Percentiles rank a stretch among this genome's conserved stretches.
Evolutionary conservation across 2,329 filamentous ascomycete species (phyloP).

Genomic region (Sarocladiaceae sp.): DNA sequence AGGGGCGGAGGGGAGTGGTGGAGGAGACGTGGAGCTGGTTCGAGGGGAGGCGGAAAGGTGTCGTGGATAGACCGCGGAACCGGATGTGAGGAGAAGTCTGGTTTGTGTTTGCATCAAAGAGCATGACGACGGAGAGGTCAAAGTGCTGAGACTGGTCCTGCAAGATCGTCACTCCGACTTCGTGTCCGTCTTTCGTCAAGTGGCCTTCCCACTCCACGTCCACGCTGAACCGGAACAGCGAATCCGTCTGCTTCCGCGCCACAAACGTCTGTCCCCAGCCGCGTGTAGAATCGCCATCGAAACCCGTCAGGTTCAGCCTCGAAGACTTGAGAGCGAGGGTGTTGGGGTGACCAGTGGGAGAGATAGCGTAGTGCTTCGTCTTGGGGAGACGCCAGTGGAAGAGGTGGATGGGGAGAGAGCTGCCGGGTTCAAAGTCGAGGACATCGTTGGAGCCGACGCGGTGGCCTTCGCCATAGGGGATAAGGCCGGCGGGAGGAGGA

Average conservation of each 20-base stretch:
- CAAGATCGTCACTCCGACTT: conserved; percentile 47
- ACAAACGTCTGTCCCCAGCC: conserved; percentile 35
- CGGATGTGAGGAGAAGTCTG: conserved; percentile 30
- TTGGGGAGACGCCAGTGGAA: conserved; percentile 50
- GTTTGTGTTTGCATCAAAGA: conserved; percentile 12
- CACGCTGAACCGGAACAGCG: conserved; percentile 44
- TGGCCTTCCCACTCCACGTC: conserved; percentile 35
- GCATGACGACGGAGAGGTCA: conserved; percentile 36
- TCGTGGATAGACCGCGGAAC: conserved; percentile 35
- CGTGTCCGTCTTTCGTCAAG: conserved; percentile 29
- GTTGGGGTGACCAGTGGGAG: conserved; percentile 32
- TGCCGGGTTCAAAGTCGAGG: conserved; percentile 38
- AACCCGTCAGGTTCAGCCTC: conserved; percentile 45
- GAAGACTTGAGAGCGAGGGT: conserved; percentile 43
- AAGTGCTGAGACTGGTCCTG: conserved; percentile 48
- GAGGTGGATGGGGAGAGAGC: conserved; percentile 45
- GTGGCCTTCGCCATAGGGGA: conserved; percentile 14
- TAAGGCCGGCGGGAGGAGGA: conserved; percentile 21
- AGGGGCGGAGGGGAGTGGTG: background rate
- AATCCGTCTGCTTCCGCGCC: conserved; percentile 47
- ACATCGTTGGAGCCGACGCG: conserved; percentile 33
- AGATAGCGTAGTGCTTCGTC: conserved; percentile 37
- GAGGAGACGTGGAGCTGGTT: background rate
- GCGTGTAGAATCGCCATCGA: conserved; percentile 13
- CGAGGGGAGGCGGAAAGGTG: background rate